Base-by-base conservation (phyloP, 1,139 yeast genomes). In the Geotrichum bryndzae region DNA sequence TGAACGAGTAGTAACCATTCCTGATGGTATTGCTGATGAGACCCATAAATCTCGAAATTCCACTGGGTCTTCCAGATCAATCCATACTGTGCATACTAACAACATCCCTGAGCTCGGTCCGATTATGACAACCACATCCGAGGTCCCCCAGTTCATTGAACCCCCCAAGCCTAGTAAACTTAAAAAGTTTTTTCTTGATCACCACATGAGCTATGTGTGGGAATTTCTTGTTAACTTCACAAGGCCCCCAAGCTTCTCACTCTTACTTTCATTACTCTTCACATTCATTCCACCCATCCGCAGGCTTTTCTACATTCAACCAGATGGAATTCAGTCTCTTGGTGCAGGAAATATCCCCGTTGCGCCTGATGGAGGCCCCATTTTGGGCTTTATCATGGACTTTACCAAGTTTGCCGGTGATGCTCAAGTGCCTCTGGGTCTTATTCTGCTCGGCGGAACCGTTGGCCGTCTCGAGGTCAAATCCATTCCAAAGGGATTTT, bases 281-380 rank as follows among this genome's bases (percentile, higher is more conserved):
- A 84, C 95, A 22, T 88, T 92, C 88, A 80, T 94, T 18, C 97
- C 97, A 0, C 92, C 96, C 78, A 78, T 90, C 13, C 87, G 88
- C 69, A 90, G 95, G 0, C 78, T 91, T 35, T 92, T 92, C 72
- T 68, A 67, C 38, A 65, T 65, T 35, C 62, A 45, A 2, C 53
- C 61, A 13, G 91, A 88, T 4, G 51, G 53, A 15, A 55, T 55
- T 29, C 45, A 55, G 11, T 55, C 58, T 11, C 31, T 55, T 6
- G 67, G 76, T 74, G 23, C 66, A 54, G 69, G 80, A 72, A 64
- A 72, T 29, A 72, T 85, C 52, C 86, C 81, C 1, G 72, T 80
- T 61, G 97, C 97, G 0, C 97, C 98, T 0, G 97, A 92, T 73
- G 79, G 80, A 2, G 80, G 80, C 65, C 97, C 97, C 0, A 90